Evolutionary conservation across 257 asterid species (phyloP).

Genomic region (Solanum neorickii): DNA sequence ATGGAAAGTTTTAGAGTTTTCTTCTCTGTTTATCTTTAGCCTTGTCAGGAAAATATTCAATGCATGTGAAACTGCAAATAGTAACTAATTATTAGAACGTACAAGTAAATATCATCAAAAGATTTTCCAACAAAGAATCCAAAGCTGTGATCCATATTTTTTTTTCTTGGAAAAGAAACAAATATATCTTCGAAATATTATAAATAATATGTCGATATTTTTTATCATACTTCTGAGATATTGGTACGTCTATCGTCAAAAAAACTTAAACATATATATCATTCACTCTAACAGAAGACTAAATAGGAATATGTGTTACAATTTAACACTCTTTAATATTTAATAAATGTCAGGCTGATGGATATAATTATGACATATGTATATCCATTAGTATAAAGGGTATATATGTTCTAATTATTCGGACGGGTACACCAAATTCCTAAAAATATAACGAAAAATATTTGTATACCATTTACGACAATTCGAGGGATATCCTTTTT

Average conservation of each 20-base stretch:
- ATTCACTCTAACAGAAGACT: too few species aligned
- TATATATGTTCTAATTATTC: too few species aligned
- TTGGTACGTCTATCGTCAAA: rapidly evolving
- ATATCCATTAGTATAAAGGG: too few species aligned
- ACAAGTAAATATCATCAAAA: background rate
- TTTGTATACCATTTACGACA: too few species aligned
- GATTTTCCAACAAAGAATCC: background rate
- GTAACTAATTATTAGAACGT: background rate
- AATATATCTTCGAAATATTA: rapidly evolving
- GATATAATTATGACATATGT: too few species aligned
- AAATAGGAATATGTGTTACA: rapidly evolving
- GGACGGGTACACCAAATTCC: rapidly evolving
- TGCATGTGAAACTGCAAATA: background rate
- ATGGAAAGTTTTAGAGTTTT: background rate
- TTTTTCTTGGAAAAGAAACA: background rate
- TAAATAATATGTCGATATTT: rapidly evolving
- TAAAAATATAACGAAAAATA: too few species aligned
- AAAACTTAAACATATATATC: too few species aligned
- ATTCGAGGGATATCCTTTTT: background rate
- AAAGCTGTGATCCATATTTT: background rate
- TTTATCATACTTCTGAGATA: too few species aligned
- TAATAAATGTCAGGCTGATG: rapidly evolving
- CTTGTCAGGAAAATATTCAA: background rate
- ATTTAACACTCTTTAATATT: too few species aligned
- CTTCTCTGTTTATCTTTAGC: background rate